Base-by-base conservation (phyloP, 2,329 filamentous ascomycete species). In the Leptographium galeiforme region DNA sequence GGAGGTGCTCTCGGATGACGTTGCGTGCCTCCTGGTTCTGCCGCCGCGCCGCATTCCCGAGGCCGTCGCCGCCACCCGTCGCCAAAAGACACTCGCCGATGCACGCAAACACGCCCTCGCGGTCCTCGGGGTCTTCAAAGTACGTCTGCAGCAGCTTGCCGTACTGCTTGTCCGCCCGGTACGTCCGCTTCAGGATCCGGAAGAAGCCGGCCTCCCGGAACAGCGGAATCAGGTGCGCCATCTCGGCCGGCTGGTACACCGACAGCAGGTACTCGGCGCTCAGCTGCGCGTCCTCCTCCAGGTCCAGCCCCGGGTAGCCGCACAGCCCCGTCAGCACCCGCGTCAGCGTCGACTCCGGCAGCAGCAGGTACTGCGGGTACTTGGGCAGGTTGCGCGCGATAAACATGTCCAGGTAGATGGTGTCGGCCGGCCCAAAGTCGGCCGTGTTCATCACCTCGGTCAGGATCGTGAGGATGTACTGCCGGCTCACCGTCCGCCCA, bases 401-500 rank as follows among this genome's bases (percentile, higher is more conserved):
- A 63, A 98, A 98, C 89, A 98, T 98, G 68, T 98, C 89, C 46
- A 98, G 78, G 67, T 95, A 98, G 53, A 98, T 87, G 13, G 87
- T 90, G 63, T 97, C 89, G 56, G 86, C 81, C 0, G 82, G 69
- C 0, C 82, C 78, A 67, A 95, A 97, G 48, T 87, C 81, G 5
- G 77, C 73, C 0, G 81, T 71, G 50, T 83, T 86, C 88, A 98
- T 95, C 33, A 96, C 84, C 65, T 95, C 89, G 12, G 95, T 76
- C 55, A 98, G 71, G 54, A 96, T 94, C 48, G 87, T 91, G 59
- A 96, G 78, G 56, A 98, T 82, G 62, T 95, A 95, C 67, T 98
- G 93, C 38, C 93, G 81, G 62, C 93, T 93, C 50, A 95, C 85
- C 41, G 78, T 90, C 62, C 81, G 71, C 18, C 79, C 77, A 62